Evolutionary conservation across 441 rosid species (phyloP).

Genomic region (Eruca vesicaria): DNA sequence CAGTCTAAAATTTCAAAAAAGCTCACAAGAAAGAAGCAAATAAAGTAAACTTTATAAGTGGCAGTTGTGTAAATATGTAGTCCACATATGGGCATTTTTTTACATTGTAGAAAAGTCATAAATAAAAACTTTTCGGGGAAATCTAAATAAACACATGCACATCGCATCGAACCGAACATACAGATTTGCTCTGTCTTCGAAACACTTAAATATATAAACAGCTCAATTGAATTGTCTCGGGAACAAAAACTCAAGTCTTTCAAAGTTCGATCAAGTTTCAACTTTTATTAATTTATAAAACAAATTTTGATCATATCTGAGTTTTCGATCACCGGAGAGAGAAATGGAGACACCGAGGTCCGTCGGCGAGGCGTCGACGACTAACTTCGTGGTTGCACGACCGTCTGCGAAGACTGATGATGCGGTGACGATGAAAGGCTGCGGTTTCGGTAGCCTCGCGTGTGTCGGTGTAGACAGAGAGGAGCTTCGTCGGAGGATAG

Average conservation of each 20-base stretch:
- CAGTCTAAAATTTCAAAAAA: not conserved
- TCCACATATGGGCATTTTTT: not conserved
- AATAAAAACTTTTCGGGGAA: not conserved
- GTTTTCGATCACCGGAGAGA: constrained; percentile 5
- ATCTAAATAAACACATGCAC: constrained; percentile 4
- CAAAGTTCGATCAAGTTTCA: not conserved
- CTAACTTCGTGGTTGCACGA: constrained; percentile 47
- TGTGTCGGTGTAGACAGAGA: constrained; percentile 73
- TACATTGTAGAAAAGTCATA: not conserved
- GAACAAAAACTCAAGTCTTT: not conserved
- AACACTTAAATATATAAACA: not conserved
- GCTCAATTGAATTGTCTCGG: not conserved
- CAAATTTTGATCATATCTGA: not conserved
- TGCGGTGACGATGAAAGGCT: constrained; percentile 53
- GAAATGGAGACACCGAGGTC: constrained; percentile 51
- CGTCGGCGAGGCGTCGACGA: constrained; percentile 42
- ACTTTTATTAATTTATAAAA: not conserved
- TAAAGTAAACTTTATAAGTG: not conserved
- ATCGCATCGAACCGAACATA: not conserved
- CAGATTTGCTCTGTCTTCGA: constrained; percentile 23
- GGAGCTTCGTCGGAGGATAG: constrained; percentile 48
- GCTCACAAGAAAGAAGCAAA: not conserved
- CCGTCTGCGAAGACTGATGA: constrained; percentile 56
- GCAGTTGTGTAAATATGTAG: constrained; percentile 2
- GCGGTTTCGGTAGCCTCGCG: constrained; percentile 63